Percentiles rank a stretch among this genome's conserved stretches.
These are phyloP conservation scores for Citrus inodora DNA, from an alignment of 345 rosid species.

Conservation along the genomic window DNA sequence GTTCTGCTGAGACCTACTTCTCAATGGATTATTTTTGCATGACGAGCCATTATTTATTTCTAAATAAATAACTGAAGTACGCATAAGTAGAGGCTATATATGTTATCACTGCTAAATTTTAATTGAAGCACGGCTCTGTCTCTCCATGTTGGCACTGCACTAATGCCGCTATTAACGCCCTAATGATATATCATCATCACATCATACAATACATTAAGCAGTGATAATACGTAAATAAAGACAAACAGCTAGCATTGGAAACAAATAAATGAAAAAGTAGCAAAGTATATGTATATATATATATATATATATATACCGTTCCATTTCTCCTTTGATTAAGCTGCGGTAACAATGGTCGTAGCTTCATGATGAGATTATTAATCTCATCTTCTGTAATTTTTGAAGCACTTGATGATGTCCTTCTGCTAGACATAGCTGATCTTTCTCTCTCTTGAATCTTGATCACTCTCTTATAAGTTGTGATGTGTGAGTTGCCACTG, in stretches of 20 bases:
- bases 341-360: conserved; percentile 27
- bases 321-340: conserved; percentile 16
- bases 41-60: too few relatives aligned
- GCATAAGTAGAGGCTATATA: too few relatives aligned
- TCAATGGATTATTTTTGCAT: too few relatives aligned
- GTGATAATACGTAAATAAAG: neutral
- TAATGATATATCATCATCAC: neutral
- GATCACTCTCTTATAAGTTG: neutral
- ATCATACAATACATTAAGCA: too few relatives aligned
- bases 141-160: neutral
- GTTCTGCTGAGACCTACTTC: too few relatives aligned
- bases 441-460: neutral
- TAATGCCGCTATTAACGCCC: neutral
- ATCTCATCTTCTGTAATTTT: conserved; percentile 21
- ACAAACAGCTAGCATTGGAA: neutral
- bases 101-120: too few relatives aligned
- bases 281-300: conserved; percentile 4
- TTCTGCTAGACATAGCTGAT: conserved; percentile 22
- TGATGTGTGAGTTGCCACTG: neutral
- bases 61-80: too few relatives aligned
- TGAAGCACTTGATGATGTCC: conserved; percentile 14
- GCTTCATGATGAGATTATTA: conserved; percentile 18
- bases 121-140: too few relatives aligned
- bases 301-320: conserved; percentile 20
- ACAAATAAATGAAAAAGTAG: neutral